Evolutionary conservation across 805 yeast genomes (phyloP).

Genomic region (Ogataea nonfermentans): DNA sequence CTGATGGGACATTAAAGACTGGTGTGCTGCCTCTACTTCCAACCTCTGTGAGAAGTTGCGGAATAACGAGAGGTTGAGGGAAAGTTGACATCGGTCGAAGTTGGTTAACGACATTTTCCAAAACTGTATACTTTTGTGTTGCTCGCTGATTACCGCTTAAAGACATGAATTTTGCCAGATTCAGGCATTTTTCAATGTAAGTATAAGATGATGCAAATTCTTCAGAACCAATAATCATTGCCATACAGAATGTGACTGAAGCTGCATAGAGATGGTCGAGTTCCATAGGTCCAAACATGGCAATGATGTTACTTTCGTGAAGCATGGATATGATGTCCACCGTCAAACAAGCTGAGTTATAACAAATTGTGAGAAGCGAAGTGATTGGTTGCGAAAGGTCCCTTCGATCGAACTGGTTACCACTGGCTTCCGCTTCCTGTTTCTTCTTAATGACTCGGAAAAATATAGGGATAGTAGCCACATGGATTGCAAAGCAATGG

Average conservation of each 20-base stretch:
- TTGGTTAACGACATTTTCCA: constrained; percentile 1
- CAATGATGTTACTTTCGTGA: constrained; percentile 1
- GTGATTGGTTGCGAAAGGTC: constrained; percentile 1
- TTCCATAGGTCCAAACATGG: constrained; percentile 9
- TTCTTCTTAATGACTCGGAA: constrained; percentile 4
- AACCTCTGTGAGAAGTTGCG: not conserved
- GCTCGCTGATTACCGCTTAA: constrained; percentile 6
- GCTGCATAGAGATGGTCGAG: constrained; percentile 7
- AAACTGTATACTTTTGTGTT: constrained; percentile 2
- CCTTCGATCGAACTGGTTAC: not conserved
- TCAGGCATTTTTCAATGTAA: not conserved
- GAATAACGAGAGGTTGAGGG: not conserved
- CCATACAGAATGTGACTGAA: constrained; percentile 6
- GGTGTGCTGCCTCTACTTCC: not conserved
- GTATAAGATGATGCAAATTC: not conserved
- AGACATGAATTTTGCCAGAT: constrained; percentile 4
- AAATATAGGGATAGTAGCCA: constrained; percentile 6
- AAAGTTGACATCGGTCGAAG: not conserved
- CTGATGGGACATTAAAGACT: not conserved
- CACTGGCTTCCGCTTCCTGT: constrained; percentile 2
- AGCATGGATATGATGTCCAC: constrained; percentile 2
- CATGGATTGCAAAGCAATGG: constrained; percentile 5
- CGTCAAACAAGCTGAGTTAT: constrained; percentile 6
- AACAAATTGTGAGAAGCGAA: constrained; percentile 4
- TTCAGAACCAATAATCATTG: constrained; percentile 2